Base-by-base conservation (phyloP, 352 stramenopile genomes). In the Thraustochytrium sp. region DNA sequence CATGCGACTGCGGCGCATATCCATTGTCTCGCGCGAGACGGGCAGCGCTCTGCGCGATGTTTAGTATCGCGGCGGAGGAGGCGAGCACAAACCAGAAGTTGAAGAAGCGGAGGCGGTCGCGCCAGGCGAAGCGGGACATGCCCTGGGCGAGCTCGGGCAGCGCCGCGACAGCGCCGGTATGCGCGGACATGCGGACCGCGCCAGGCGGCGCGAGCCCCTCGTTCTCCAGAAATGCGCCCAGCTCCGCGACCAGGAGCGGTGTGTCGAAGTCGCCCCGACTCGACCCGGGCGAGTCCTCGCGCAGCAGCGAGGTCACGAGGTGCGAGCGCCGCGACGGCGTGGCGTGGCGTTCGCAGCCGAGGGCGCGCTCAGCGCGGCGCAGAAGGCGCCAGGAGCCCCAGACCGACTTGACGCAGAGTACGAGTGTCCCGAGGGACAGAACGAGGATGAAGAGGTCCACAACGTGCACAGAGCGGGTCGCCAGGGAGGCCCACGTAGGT, bases 41-140 rank as follows among this genome's bases (percentile, higher is more conserved):
- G 13, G 42, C 34, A 13, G 37, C 13, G n/a, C 54, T 11, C 26
- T 48, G 65, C 4, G 31, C 23, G 8, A 76, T 46, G 74, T 76
- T 75, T 0, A 83, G 26, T 2, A 83, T 13, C 9, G 44, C 18
- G 9, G 68, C 68, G 21, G 42, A 9, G 9, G 68, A 48, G 16
- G 68, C 40, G 34, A 80, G 51, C 5, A 36, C 68, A 44, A 80
- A 80, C 68, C 68, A 80, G 13, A 26, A 40, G 31, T 80, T 80
- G 2, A 80, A 80, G 68, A 80, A 80, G 8, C 68, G 68, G 21
- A 80, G 2, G 9, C 40, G 31, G 38, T 80, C 68, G 9, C 31
- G 34, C 48, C 48, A 83, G 16, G 51, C 18, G 11, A 74, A 75
- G 3, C 73, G 37, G n/a, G 31, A 18, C 36, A 26, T 72, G 29